A percentile compares a stretch with the other conserved stretches of the same genome.
Conservation (phyloP, 2,329 filamentous ascomycete species). For the Penicillium sp. region DNA sequence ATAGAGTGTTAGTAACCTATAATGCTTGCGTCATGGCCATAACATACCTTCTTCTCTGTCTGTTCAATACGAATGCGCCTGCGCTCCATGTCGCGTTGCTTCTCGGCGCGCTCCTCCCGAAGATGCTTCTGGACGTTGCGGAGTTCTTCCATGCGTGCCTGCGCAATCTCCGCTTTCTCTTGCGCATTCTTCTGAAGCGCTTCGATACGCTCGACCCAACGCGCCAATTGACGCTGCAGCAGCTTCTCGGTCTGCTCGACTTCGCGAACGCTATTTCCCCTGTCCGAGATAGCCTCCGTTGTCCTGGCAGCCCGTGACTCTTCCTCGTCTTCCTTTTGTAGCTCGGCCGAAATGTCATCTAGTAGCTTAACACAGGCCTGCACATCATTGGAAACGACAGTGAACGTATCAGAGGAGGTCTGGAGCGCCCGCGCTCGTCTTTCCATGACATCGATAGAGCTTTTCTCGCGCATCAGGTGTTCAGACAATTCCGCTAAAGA, state of each 20-base stretch:
- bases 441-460: conserved; percentile 84
- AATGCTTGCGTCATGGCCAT: background rate
- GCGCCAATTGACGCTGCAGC: conserved; percentile 78
- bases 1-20: conserved; percentile 17
- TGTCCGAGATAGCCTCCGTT: conserved; percentile 81
- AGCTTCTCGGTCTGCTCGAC: conserved; percentile 86
- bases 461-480: conserved; percentile 74
- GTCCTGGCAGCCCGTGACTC: conserved; percentile 77
- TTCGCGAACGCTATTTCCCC: conserved; percentile 85
- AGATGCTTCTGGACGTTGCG: conserved; percentile 76
- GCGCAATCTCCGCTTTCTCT: conserved; percentile 77
- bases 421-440: conserved; percentile 85
- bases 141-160: conserved; percentile 87
- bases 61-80: conserved; percentile 93
- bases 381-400: conserved; percentile 80
- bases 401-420: conserved; percentile 87
- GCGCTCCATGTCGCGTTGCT: conserved; percentile 89
- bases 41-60: conserved; percentile 91
- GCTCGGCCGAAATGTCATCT: conserved; percentile 80
- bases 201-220: conserved; percentile 85
- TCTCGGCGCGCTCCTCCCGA: conserved; percentile 81
- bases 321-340: conserved; percentile 90
- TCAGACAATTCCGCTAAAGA: conserved; percentile 80
- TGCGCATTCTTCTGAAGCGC: conserved; percentile 78
- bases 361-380: conserved; percentile 85